These are phyloP conservation scores for Jatropha curcas DNA, from an alignment of 345 rosid species.

Conservation along the genomic window DNA sequence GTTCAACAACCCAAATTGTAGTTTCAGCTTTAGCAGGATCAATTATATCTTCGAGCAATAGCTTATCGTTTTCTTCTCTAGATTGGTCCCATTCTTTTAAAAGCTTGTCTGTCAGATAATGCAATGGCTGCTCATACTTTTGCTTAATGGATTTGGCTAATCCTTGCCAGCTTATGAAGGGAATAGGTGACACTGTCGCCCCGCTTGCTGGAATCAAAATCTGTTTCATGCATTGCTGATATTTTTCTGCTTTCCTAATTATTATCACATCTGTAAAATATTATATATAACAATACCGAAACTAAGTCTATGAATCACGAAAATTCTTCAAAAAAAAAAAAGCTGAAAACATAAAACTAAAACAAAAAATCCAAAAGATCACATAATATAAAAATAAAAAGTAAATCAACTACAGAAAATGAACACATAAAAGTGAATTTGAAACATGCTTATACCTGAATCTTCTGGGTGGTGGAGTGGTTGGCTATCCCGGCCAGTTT, in stretches of 20 bases:
- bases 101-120: slow-evolving; percentile 19
- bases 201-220: neutral
- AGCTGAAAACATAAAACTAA: no score
- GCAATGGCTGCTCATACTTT: slow-evolving; percentile 27
- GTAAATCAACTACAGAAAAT: no score
- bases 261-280: neutral
- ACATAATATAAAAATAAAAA: neutral
- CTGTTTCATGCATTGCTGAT: slow-evolving; percentile 25
- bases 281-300: no score
- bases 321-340: no score
- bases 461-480: neutral
- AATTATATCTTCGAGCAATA: slow-evolving; percentile 16
- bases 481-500: neutral
- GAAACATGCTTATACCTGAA: neutral
- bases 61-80: no score
- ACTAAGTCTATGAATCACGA: no score
- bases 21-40: slow-evolving; percentile 22
- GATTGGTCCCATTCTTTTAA: slow-evolving; percentile 32
- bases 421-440: no score
- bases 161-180: slow-evolving; percentile 17
- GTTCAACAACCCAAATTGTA: slow-evolving; percentile 24
- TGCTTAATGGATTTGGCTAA: slow-evolving; percentile 24
- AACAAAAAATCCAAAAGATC: no score
- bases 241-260: slow-evolving; percentile 11
- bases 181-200: neutral